phyloP scores from a whole-genome alignment of 768 basidiomycete genomes.

The Leccinum pellstonianum region DNA sequence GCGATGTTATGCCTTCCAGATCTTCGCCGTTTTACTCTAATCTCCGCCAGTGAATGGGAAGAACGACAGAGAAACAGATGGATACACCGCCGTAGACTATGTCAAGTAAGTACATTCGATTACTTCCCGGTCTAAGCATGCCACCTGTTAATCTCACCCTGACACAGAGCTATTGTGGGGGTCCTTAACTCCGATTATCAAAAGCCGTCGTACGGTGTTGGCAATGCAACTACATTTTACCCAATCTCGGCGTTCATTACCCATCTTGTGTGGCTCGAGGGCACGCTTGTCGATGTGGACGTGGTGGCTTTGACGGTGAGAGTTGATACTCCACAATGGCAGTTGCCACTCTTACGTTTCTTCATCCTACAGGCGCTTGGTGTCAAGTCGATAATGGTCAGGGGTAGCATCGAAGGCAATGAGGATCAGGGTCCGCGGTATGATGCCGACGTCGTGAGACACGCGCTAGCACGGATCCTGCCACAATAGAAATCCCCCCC shows the following conservation, averaged over 20 bases:
- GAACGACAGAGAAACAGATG: constrained; percentile 90
- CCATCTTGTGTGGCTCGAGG: constrained; percentile 77
- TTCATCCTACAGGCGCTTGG: constrained; percentile 47
- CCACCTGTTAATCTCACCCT: constrained; percentile 8
- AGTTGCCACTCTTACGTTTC: constrained; percentile 4
- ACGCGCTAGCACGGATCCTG: constrained; percentile 40
- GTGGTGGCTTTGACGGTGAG: constrained; percentile 58
- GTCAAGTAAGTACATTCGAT: constrained; percentile 50
- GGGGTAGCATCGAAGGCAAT: constrained; percentile 21
- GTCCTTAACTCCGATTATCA: constrained; percentile 68
- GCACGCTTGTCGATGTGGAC: constrained; percentile 62
- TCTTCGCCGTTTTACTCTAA: constrained; percentile 3
- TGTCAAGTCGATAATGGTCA: constrained; percentile 56
- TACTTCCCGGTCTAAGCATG: constrained; percentile 5
- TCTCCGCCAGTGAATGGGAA: constrained; percentile 66
- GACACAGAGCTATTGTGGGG: constrained; percentile 57
- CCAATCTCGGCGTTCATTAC: constrained; percentile 82
- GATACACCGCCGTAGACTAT: constrained; percentile 83
- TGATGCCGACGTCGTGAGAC: constrained; percentile 44
- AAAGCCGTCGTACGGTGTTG: constrained; percentile 49
- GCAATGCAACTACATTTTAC: constrained; percentile 60
- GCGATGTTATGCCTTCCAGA: constrained; percentile 26
- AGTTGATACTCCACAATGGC: constrained; percentile 22
- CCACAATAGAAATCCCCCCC: constrained; percentile 1
- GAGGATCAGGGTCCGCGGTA: constrained; percentile 38